Evolutionary conservation across 83 land plant species (phyloP).

Genomic region (Larix sibirica): DNA sequence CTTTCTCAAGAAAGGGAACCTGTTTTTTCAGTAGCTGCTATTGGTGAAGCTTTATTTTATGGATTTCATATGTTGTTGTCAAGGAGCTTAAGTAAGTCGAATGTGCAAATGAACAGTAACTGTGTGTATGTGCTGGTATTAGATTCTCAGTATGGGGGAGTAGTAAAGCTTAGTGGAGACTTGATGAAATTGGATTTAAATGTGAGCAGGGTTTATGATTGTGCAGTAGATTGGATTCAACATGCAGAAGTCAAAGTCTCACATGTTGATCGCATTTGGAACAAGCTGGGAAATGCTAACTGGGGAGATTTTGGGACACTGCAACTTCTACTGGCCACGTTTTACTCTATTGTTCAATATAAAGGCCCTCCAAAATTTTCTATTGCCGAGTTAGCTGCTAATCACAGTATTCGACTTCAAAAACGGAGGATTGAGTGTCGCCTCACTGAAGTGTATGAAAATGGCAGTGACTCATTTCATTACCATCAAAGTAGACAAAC

Average conservation of each 20-base stretch:
- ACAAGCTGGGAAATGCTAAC: conserved; percentile 57
- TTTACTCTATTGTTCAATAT: conserved; percentile 67
- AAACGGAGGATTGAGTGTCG: conserved; percentile 61
- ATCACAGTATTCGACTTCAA: conserved; percentile 70
- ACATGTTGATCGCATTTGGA: conserved; percentile 55
- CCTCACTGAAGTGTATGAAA: conserved; percentile 33
- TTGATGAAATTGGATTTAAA: conserved; percentile 54
- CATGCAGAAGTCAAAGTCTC: conserved; percentile 56
- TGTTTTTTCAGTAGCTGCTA: conserved; percentile 28
- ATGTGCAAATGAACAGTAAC: conserved; percentile 22
- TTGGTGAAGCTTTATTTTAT: conserved; percentile 78
- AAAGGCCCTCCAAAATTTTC: conserved; percentile 67
- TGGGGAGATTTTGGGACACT: conserved; percentile 63
- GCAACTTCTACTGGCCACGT: conserved; percentile 56
- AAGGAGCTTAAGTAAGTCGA: conserved; percentile 46
- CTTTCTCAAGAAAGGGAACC: conserved; percentile 33
- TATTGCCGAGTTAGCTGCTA: conserved; percentile 63
- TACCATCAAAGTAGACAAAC: conserved; percentile 30
- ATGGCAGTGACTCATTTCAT: conserved; percentile 24
- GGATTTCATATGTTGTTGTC: conserved; percentile 73
- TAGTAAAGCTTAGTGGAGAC: conserved; percentile 70
- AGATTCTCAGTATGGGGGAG: conserved; percentile 70
- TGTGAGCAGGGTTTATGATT: conserved; percentile 41
- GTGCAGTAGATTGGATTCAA: conserved; percentile 67
- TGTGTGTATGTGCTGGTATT: conserved; percentile 65